Evolutionary conservation across 768 basidiomycete genomes (phyloP).

Genomic region (Trametes cubensis): DNA sequence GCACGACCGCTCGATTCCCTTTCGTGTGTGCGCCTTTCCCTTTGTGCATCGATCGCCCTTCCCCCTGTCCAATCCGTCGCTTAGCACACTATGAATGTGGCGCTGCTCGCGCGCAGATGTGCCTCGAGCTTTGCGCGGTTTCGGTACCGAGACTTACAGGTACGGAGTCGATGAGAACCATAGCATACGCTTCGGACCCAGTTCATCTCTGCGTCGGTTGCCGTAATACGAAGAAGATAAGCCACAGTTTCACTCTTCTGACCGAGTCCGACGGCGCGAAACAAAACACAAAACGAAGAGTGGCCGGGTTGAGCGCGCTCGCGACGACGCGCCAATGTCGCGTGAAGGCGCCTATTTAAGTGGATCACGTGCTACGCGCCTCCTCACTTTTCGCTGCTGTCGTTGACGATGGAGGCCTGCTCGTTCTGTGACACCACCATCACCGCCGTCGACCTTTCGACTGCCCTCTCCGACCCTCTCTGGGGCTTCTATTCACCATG

Average conservation of each 20-base stretch:
- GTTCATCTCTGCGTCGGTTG: background rate
- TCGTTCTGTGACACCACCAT: background rate
- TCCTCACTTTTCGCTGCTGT: conserved; percentile 11
- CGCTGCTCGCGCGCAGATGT: background rate
- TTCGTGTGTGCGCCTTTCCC: background rate
- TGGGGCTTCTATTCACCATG: conserved; percentile 31
- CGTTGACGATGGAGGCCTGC: background rate
- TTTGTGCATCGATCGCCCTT: background rate
- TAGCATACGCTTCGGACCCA: conserved; percentile 2
- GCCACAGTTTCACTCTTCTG: background rate
- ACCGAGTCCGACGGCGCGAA: background rate
- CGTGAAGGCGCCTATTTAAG: conserved; percentile 1
- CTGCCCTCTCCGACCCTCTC: background rate
- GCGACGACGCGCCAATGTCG: conserved; percentile 1
- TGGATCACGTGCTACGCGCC: conserved; percentile 17
- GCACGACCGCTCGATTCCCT: conserved; percentile 7
- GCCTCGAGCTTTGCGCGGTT: background rate
- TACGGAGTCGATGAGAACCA: background rate
- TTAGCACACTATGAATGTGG: no score
- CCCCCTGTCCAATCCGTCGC: background rate
- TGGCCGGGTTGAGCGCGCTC: background rate
- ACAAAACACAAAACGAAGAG: background rate
- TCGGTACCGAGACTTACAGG: background rate
- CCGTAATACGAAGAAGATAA: conserved; percentile 12
- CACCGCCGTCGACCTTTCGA: background rate